phyloP scores from a whole-genome alignment of 129 eudicot genomes.

The Flaveria brownii region DNA sequence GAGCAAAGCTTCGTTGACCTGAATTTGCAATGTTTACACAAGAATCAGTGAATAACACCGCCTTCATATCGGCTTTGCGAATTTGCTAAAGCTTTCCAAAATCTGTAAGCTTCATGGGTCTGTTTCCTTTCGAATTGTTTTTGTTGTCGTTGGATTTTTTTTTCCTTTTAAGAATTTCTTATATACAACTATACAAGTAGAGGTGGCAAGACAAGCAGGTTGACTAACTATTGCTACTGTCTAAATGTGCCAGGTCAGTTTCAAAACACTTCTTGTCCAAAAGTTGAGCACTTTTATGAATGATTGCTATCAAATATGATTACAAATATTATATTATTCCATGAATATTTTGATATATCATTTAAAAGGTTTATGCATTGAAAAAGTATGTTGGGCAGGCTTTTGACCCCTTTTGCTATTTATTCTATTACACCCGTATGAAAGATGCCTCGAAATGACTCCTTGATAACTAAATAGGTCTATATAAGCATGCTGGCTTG shows the following conservation, averaged over 20 bases:
- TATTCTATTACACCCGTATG: not conserved
- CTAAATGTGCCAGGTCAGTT: not conserved
- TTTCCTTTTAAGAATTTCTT: not conserved
- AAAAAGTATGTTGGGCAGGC: not conserved
- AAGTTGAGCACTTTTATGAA: not conserved
- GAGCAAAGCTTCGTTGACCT: constrained; percentile 88
- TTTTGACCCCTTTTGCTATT: not conserved
- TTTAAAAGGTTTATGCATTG: not conserved
- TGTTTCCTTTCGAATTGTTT: not conserved
- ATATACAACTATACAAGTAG: not conserved
- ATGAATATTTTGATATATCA: not conserved
- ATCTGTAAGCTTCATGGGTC: constrained; percentile 20
- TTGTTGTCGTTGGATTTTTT: no score
- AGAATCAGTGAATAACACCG: constrained; percentile 19
- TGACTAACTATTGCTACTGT: not conserved
- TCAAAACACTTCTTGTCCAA: constrained; percentile 1
- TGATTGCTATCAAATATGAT: not conserved
- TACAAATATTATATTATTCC: not conserved
- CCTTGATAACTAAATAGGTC: not conserved
- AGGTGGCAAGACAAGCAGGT: not conserved
- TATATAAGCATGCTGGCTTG: not conserved
- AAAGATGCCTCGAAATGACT: not conserved
- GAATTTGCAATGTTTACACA: constrained; percentile 20
- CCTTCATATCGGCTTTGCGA: constrained; percentile 16
- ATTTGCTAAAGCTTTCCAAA: constrained; percentile 6